phyloP scores from a whole-genome alignment of 2,329 filamentous ascomycete genomes.

The Stromatinia cepivora region DNA sequence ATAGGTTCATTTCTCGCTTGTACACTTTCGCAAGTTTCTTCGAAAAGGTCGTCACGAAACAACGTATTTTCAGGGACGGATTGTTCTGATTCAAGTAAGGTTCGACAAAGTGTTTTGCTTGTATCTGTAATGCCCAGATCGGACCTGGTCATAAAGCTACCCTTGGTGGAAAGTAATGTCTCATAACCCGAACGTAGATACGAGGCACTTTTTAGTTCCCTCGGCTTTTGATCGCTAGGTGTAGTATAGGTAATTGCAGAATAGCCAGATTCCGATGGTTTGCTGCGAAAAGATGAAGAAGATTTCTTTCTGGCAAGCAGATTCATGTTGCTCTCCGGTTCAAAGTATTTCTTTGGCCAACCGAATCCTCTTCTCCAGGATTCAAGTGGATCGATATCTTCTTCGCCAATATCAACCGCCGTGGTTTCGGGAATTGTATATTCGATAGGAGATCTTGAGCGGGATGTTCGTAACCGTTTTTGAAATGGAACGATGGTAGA shows the following conservation, averaged over 20 bases:
- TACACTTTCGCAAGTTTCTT: background rate
- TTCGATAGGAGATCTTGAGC: background rate
- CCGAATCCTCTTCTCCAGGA: background rate
- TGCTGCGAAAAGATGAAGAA: constrained; percentile 34
- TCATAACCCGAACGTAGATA: constrained; percentile 43
- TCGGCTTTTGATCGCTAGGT: constrained; percentile 44
- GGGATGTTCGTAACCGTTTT: constrained; percentile 28
- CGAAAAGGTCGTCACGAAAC: constrained; percentile 1
- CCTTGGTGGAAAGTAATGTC: constrained; percentile 43
- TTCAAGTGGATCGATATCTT: constrained; percentile 4
- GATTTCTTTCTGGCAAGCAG: constrained; percentile 40
- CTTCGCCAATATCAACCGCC: background rate
- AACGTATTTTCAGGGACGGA: background rate
- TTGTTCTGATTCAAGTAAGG: background rate
- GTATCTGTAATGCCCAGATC: constrained; percentile 37
- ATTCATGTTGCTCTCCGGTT: constrained; percentile 26
- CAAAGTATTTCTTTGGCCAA: constrained; percentile 14
- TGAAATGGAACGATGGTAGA: constrained; percentile 24
- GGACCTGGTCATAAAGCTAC: constrained; percentile 45
- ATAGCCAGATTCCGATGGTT: constrained; percentile 33
- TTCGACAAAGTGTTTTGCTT: constrained; percentile 39
- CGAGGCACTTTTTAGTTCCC: constrained; percentile 43
- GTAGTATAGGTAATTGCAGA: constrained; percentile 34
- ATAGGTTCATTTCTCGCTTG: background rate
- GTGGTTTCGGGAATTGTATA: background rate